Evolutionary conservation across 345 rosid genomes (phyloP).

Genomic region (Limnanthes douglasii): DNA sequence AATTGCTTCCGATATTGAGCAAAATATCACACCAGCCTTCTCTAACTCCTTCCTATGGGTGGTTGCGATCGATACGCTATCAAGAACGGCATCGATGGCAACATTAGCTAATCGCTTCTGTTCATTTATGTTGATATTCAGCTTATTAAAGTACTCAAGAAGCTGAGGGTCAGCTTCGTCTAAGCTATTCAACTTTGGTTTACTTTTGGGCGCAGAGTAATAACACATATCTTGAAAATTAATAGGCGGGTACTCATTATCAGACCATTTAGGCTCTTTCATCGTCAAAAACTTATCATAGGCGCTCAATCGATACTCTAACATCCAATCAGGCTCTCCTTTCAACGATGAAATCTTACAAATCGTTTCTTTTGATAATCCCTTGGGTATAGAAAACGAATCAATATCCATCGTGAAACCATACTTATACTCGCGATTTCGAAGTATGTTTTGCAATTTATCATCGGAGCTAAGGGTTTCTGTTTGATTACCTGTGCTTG

Average conservation of each 20-base stretch:
- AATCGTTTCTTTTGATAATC: constrained; percentile 59
- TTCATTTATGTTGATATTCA: constrained; percentile 63
- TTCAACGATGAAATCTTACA: constrained; percentile 48
- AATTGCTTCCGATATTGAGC: constrained; percentile 81
- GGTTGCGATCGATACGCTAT: constrained; percentile 83
- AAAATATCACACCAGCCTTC: constrained; percentile 78
- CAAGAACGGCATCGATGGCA: constrained; percentile 87
- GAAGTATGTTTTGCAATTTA: constrained; percentile 53
- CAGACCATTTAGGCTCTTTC: constrained; percentile 83
- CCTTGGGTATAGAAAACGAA: constrained; percentile 69
- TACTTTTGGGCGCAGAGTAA: constrained; percentile 84
- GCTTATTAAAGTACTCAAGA: constrained; percentile 53
- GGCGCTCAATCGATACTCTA: constrained; percentile 58
- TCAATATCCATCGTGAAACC: constrained; percentile 72
- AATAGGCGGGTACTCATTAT: constrained; percentile 51
- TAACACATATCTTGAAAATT: constrained; percentile 80
- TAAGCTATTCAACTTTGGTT: constrained; percentile 59
- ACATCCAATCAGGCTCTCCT: constrained; percentile 91
- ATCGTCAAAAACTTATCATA: constrained; percentile 54
- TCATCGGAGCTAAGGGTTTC: constrained; percentile 29
- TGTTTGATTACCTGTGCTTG: constrained; percentile 23
- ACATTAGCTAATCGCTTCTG: constrained; percentile 72
- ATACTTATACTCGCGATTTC: constrained; percentile 58
- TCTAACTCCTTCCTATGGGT: constrained; percentile 63
- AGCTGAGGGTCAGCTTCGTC: constrained; percentile 88